A percentile compares a stretch with the other conserved stretches of the same genome.
These are phyloP conservation scores for Mycena belliarum DNA, from an alignment of 768 basidiomycete species.

Conservation along the genomic window DNA sequence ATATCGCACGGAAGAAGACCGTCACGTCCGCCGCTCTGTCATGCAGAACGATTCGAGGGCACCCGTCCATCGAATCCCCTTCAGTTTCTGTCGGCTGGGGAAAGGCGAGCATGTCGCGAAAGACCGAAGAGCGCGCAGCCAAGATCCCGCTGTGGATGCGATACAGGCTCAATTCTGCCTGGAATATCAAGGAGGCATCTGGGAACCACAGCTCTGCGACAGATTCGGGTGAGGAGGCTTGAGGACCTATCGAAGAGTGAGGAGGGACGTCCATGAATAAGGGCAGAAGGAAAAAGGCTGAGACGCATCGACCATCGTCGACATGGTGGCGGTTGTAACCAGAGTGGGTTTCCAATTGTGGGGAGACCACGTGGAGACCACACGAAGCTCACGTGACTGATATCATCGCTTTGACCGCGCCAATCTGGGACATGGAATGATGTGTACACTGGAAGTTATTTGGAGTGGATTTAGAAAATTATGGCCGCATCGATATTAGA, in stretches of 20 bases:
- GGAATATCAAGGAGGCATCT: conserved; percentile 19
- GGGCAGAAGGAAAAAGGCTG: neutral
- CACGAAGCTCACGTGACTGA: no score
- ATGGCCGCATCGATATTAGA: no score
- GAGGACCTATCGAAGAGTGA: neutral
- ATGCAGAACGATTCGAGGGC: conserved; percentile 10
- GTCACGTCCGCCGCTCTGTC: conserved; percentile 10
- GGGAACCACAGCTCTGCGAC: conserved; percentile 14
- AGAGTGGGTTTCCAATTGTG: neutral
- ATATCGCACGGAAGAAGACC: conserved; percentile 14
- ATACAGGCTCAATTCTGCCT: conserved; percentile 12
- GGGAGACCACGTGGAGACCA: neutral
- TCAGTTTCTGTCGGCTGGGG: conserved; percentile 4
- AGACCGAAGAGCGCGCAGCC: conserved; percentile 5
- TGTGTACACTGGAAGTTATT: no score
- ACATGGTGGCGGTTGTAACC: neutral
- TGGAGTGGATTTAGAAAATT: no score
- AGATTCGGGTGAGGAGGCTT: neutral
- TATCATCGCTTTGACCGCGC: neutral
- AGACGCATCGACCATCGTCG: neutral
- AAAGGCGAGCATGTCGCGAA: conserved; percentile 16
- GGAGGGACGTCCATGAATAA: neutral
- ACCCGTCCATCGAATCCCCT: conserved; percentile 9
- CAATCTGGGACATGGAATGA: neutral
- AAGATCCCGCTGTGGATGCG: conserved; percentile 14